Base-by-base conservation (phyloP, 1,284 basidiomycete species). In the Mycena sp. region DNA sequence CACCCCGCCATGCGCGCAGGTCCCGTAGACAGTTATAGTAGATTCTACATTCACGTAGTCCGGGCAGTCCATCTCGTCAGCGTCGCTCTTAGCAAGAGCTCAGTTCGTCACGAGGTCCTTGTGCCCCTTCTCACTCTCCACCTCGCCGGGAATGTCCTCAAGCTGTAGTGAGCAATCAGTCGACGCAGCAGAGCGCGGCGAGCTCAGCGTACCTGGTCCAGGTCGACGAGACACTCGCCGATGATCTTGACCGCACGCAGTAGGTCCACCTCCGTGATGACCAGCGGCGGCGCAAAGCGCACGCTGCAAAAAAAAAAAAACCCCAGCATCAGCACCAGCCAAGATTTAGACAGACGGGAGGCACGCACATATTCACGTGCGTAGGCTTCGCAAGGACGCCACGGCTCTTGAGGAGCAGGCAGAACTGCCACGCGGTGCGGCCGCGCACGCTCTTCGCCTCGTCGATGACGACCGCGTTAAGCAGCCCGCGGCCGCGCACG, bases 371-470 rank as follows among this genome's bases (percentile, higher is more conserved):
- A 78, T 98, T 97, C 48, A 90, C 87, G 74, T 99, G 97, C 0
- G 97, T 99, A 16, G 97, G 96, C 83, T 99, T 99, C 53, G 96
- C 96, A 67, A 98, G 81, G 60, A 98, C 83, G 9, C 96, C 96
- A 60, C 93, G 86, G 71, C 87, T 89, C 89, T 97, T 98, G 78
- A 99, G 81, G 69, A 99, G 78, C 73, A 99, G 77, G 78, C 98
- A 99, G 54, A 99, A 83, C 76, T 99, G 94, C 98, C 97, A 99
- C 6, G 97, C 97, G 3, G 92, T 90, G 62, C 95, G 83, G 17
- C 93, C 90, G 74, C 87, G 92, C 51, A 70, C 79, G 70, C 90
- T 93, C 81, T 88, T 87, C 63, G 78, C 78, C 80, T 98, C 94
- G 74, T 99, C 92, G 64, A 99, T 96, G 26, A 99, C 93, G 25